Conservation (phyloP, 768 basidiomycete species). For the Boletellus ananiceps region DNA sequence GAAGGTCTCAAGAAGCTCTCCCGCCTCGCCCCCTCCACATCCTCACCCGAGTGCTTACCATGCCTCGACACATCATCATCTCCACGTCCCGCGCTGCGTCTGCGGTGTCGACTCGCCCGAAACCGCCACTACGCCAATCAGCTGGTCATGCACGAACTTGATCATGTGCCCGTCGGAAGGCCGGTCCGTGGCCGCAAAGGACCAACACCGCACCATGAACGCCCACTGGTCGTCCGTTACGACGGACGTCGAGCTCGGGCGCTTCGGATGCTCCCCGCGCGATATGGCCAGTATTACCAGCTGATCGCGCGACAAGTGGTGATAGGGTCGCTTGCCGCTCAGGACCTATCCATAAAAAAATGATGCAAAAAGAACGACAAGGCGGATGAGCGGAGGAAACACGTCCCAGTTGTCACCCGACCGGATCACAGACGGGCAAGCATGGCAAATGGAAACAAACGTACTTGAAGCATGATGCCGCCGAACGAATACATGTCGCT, state of each 20-base stretch:
- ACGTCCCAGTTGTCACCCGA: background rate
- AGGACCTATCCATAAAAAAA: slow-evolving; percentile 10
- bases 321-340: slow-evolving; percentile 22
- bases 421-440: too few relatives aligned
- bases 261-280: slow-evolving; percentile 8
- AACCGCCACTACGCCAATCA: slow-evolving; percentile 2
- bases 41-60: background rate
- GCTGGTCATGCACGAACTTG: slow-evolving; percentile 16
- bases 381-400: background rate
- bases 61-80: background rate
- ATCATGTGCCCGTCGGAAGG: slow-evolving; percentile 30
- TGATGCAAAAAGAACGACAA: background rate
- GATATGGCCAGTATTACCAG: slow-evolving; percentile 18
- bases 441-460: background rate
- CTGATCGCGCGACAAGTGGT: slow-evolving; percentile 17
- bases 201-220: slow-evolving; percentile 25
- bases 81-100: background rate
- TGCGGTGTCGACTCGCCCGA: background rate
- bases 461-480: slow-evolving; percentile 23
- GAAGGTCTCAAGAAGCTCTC: background rate
- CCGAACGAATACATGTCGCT: slow-evolving; percentile 39
- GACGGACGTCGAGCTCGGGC: slow-evolving; percentile 1
- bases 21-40: background rate
- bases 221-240: slow-evolving; percentile 21
- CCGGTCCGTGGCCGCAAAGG: slow-evolving; percentile 26